These are phyloP conservation scores for Geotrichum ghanense DNA, from an alignment of 805 yeast species.

Conservation along the genomic window DNA sequence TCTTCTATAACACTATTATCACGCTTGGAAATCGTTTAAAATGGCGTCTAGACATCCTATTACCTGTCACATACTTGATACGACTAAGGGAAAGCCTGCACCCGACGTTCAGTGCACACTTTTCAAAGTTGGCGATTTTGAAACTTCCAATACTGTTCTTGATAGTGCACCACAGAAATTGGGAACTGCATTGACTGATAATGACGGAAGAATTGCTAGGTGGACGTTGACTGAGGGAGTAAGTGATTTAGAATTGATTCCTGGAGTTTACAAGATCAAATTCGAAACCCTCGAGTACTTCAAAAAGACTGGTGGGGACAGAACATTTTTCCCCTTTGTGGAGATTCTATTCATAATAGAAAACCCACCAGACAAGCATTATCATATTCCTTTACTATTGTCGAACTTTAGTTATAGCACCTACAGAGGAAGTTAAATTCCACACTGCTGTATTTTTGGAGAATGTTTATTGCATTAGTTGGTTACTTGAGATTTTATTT, in stretches of 20 bases:
- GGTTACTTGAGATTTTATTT: too few species aligned
- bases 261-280: constrained; percentile 65
- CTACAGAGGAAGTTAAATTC: constrained; percentile 64
- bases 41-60: constrained; percentile 39
- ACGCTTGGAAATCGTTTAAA: not conserved
- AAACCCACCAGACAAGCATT: constrained; percentile 63
- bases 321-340: constrained; percentile 76
- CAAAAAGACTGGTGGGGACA: constrained; percentile 14
- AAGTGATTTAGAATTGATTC: constrained; percentile 23
- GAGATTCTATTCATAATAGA: constrained; percentile 65
- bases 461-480: too few species aligned
- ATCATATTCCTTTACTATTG: constrained; percentile 78
- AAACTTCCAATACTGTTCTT: constrained; percentile 17
- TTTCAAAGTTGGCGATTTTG: constrained; percentile 13
- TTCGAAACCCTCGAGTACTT: constrained; percentile 69
- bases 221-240: constrained; percentile 40
- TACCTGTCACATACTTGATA: constrained; percentile 85
- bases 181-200: constrained; percentile 60
- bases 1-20: too few species aligned
- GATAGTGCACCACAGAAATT: constrained; percentile 29
- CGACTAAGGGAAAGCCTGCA: constrained; percentile 78
- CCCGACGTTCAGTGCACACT: constrained; percentile 53
- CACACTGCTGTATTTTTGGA: too few species aligned
- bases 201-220: constrained; percentile 65
- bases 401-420: constrained; percentile 86